Conservation (phyloP, 2,329 filamentous ascomycete species). For the Paraconiothyrium brasiliense region DNA sequence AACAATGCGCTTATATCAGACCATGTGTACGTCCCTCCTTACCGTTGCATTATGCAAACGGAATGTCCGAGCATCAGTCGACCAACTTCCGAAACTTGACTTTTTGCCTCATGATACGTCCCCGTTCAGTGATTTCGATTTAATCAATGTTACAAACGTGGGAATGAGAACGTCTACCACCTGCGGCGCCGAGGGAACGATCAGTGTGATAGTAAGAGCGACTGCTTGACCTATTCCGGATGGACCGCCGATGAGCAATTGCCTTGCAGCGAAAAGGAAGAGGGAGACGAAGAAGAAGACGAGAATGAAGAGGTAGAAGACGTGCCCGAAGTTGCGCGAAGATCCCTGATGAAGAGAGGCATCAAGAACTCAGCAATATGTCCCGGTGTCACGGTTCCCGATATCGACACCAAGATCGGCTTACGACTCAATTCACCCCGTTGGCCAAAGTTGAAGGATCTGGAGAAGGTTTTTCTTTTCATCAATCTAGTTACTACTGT, state of each 20-base stretch:
- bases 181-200: slow-evolving; percentile 12
- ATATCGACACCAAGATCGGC: too few species aligned
- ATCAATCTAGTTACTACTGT: background rate
- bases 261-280: background rate
- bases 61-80: too few species aligned
- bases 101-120: too few species aligned
- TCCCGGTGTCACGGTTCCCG: background rate
- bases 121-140: background rate
- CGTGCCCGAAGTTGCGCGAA: background rate
- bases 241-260: slow-evolving; percentile 10
- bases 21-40: too few species aligned
- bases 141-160: slow-evolving; percentile 1
- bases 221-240: slow-evolving; percentile 18
- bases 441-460: too few species aligned
- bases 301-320: slow-evolving; percentile 3
- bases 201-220: slow-evolving; percentile 6
- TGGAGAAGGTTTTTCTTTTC: too few species aligned
- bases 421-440: too few species aligned
- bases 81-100: background rate
- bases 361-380: background rate
- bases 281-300: background rate
- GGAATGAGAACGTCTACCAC: slow-evolving; percentile 17
- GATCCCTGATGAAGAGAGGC: background rate
- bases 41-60: too few species aligned
- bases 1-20: too few species aligned